phyloP scores from a whole-genome alignment of 2,329 filamentous ascomycete genomes.

The Diaporthe nobilis region DNA sequence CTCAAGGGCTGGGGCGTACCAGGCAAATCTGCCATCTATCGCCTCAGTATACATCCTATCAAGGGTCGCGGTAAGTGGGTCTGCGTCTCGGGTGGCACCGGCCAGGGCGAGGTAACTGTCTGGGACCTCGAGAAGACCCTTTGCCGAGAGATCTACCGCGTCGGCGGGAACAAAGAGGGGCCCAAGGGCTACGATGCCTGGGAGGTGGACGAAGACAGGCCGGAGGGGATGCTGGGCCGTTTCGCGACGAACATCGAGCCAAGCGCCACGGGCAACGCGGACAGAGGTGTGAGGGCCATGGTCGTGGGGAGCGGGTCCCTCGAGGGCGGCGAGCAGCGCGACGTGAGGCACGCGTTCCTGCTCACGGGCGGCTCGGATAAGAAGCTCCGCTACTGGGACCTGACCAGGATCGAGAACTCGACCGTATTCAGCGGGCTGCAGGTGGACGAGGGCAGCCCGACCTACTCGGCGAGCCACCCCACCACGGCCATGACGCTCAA shows the following conservation, averaged over 20 bases:
- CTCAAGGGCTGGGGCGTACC: slow-evolving; percentile 91
- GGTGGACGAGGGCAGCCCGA: slow-evolving; percentile 78
- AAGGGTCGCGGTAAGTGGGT: slow-evolving; percentile 87
- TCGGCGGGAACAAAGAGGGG: slow-evolving; percentile 70
- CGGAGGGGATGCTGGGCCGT: slow-evolving; percentile 87
- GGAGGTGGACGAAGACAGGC: slow-evolving; percentile 90
- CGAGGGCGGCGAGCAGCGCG: slow-evolving; percentile 72
- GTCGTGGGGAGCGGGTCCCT: slow-evolving; percentile 78
- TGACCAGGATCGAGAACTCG: slow-evolving; percentile 82
- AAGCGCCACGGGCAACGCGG: slow-evolving; percentile 66
- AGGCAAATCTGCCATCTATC: slow-evolving; percentile 83
- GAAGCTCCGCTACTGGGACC: slow-evolving; percentile 95
- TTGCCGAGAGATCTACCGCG: slow-evolving; percentile 91
- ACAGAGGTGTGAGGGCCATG: slow-evolving; percentile 82
- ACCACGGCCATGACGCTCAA: slow-evolving; percentile 75
- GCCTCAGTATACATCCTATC: slow-evolving; percentile 82
- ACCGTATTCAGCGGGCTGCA: slow-evolving; percentile 84
- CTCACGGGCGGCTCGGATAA: slow-evolving; percentile 91
- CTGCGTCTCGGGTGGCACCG: slow-evolving; percentile 89
- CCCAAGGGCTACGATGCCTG: slow-evolving; percentile 83
- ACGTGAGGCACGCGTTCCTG: slow-evolving; percentile 85
- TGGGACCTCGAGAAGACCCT: slow-evolving; percentile 95
- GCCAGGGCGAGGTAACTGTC: slow-evolving; percentile 89
- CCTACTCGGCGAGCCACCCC: slow-evolving; percentile 76
- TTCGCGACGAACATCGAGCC: slow-evolving; percentile 84